Base-by-base conservation (phyloP, 768 basidiomycete genomes). In the Porpolomopsis calyptriformis region DNA sequence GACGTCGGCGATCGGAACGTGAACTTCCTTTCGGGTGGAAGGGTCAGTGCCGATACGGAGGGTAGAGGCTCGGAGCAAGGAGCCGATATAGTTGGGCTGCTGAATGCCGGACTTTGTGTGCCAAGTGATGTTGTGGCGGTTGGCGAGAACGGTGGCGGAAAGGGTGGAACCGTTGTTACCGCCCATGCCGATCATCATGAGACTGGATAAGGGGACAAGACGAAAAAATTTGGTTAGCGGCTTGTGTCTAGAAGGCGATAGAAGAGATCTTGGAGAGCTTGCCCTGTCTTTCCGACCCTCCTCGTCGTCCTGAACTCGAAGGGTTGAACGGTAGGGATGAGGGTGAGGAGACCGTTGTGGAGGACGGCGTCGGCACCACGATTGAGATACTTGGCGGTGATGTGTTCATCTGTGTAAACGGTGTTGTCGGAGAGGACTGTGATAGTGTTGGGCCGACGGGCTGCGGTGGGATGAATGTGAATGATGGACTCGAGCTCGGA, bases 111-210 rank as follows among this genome's bases (percentile, higher is more conserved):
- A 68, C 74, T 96, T 97, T 66, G 92, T 98, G 67, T 80, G 78
- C 96, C 94, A 99, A 49, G 74, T 67, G 64, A 98, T 90, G 64
- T 86, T 81, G 72, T 98, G 85, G 54, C 81, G 82, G 74, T 98
- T 98, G 57, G 96, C 96, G 55, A 96, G 78, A 61, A 97, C 81
- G 50, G 93, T 96, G 10, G 96, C 93, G 52, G 81, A 83, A 40
- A 98, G 75, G 22, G 94, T 98, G 40, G 85, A 77, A 43, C 94
- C 96, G 60, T 99, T 99, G 77, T 99, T 99, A 43, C 96, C 94
- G 48, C 94, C 94, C 48, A 92, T 67, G 49, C 96, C 96, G 55
- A 98, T 83, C 78, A 99, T 85, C 86, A 99, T 85, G 52, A 99
- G 74, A 46, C 94, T 97, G 50, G 7, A 42, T 45, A 26, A 35